phyloP scores from a whole-genome alignment of 2,329 filamentous ascomycete species.

The Xylaria sp. region DNA sequence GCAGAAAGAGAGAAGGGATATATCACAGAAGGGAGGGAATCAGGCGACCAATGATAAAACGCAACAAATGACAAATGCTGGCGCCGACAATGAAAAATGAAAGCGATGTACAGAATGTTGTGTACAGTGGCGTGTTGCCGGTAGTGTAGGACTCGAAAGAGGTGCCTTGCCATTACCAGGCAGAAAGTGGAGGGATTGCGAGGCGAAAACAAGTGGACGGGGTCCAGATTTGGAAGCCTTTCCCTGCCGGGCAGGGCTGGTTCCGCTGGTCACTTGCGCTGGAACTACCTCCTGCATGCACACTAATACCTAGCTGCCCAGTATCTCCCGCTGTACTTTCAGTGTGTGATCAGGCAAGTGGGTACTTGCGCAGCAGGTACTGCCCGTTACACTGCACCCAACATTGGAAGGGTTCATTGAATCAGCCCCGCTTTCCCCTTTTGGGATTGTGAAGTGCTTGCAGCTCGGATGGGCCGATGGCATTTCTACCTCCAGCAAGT shows the following conservation, averaged over 20 bases:
- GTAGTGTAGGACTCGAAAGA: conserved; percentile 6
- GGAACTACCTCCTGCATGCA: neutral
- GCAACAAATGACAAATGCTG: conserved; percentile 29
- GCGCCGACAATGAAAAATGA: conserved; percentile 21
- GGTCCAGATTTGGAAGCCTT: conserved; percentile 26
- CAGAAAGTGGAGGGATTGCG: conserved; percentile 18
- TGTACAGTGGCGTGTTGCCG: conserved; percentile 1
- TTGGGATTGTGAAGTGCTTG: conserved; percentile 6
- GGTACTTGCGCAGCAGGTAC: neutral
- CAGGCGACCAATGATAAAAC: conserved; percentile 23
- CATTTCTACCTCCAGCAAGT: too few relatives aligned
- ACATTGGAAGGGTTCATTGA: conserved; percentile 6
- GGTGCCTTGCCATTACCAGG: conserved; percentile 2
- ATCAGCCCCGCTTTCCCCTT: conserved; percentile 9
- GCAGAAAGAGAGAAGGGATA: conserved; percentile 15
- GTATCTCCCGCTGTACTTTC: too few relatives aligned
- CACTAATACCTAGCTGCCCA: too few relatives aligned
- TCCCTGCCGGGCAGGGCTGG: conserved; percentile 1
- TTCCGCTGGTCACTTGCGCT: neutral
- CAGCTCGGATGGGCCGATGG: neutral
- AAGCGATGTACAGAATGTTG: conserved; percentile 23
- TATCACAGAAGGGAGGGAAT: conserved; percentile 12
- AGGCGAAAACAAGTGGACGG: conserved; percentile 22
- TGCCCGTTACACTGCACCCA: neutral
- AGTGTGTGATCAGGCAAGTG: neutral